Conservation (phyloP, 805 yeast genomes). For the Yamadazyma paraphyllophila region DNA sequence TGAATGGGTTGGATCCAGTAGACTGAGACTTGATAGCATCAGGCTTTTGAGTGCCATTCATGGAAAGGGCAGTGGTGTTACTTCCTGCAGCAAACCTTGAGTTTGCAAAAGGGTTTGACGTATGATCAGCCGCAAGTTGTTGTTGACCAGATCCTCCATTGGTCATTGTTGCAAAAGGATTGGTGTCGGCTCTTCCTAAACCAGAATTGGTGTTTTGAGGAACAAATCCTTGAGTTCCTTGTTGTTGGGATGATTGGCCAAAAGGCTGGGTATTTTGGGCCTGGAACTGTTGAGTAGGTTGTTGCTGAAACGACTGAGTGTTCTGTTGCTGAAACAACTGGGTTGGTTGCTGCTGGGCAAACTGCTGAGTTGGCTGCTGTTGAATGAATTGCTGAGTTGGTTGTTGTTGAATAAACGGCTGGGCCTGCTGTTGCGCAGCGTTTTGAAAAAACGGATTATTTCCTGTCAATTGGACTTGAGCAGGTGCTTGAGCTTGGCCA, state of each 20-base stretch:
- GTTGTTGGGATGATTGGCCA: slow-evolving; percentile 4
- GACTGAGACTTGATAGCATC: slow-evolving; percentile 25
- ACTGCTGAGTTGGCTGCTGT: slow-evolving; percentile 19
- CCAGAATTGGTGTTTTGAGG: slow-evolving; percentile 10
- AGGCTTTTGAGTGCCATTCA: slow-evolving; percentile 12
- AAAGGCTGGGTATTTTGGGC: neutral
- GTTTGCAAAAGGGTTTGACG: slow-evolving; percentile 47
- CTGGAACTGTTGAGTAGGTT: slow-evolving; percentile 21
- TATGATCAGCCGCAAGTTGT: slow-evolving; percentile 12
- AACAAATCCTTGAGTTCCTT: neutral
- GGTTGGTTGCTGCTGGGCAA: slow-evolving; percentile 14
- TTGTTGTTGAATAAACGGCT: slow-evolving; percentile 12
- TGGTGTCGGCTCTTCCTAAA: slow-evolving; percentile 30
- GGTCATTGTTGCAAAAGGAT: slow-evolving; percentile 32
- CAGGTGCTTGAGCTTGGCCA: slow-evolving; percentile 15
- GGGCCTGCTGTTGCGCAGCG: neutral
- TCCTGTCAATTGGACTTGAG: slow-evolving; percentile 19
- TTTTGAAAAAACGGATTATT: slow-evolving; percentile 21
- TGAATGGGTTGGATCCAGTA: slow-evolving; percentile 65
- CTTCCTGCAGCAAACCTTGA: slow-evolving; percentile 34
- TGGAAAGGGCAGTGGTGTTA: slow-evolving; percentile 31
- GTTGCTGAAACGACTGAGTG: slow-evolving; percentile 19
- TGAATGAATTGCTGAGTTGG: slow-evolving; percentile 6
- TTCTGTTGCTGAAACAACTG: slow-evolving; percentile 15
- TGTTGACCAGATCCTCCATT: slow-evolving; percentile 1